Conservation (phyloP, 2,329 filamentous ascomycete genomes). For the Seiridium cupressi region DNA sequence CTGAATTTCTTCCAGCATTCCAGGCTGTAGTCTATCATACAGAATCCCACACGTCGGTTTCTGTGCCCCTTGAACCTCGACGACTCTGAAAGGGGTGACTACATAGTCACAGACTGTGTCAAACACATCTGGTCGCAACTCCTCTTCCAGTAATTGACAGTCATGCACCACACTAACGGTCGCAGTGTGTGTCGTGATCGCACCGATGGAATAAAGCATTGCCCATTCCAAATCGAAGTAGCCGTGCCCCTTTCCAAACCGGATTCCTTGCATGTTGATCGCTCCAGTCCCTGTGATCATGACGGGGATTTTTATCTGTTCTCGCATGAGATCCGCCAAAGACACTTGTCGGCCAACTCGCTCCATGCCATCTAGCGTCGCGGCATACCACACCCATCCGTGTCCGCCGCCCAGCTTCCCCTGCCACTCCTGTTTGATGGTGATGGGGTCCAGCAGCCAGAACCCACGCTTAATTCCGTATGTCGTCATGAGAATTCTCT, state of each 20-base stretch:
- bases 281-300: slow-evolving; percentile 38
- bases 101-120: slow-evolving; percentile 41
- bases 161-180: slow-evolving; percentile 36
- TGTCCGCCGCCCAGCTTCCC: slow-evolving; percentile 18
- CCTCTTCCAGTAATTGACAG: slow-evolving; percentile 37
- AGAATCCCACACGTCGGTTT: slow-evolving; percentile 34
- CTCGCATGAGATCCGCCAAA: slow-evolving; percentile 31
- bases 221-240: slow-evolving; percentile 43
- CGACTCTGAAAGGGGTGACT: slow-evolving; percentile 30
- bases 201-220: slow-evolving; percentile 32
- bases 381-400: slow-evolving; percentile 27
- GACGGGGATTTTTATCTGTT: slow-evolving; percentile 27
- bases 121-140: slow-evolving; percentile 30
- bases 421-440: not conserved
- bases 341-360: slow-evolving; percentile 31
- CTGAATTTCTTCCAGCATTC: slow-evolving; percentile 34
- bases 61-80: slow-evolving; percentile 23
- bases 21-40: slow-evolving; percentile 32
- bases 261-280: slow-evolving; percentile 34
- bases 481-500: slow-evolving; percentile 37
- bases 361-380: slow-evolving; percentile 43
- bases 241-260: slow-evolving; percentile 37
- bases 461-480: slow-evolving; percentile 40
- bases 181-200: slow-evolving; percentile 22
- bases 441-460: slow-evolving; percentile 34